Base-by-base conservation (phyloP, 2,329 filamentous ascomycete genomes). In the Apiospora pterosperma region DNA sequence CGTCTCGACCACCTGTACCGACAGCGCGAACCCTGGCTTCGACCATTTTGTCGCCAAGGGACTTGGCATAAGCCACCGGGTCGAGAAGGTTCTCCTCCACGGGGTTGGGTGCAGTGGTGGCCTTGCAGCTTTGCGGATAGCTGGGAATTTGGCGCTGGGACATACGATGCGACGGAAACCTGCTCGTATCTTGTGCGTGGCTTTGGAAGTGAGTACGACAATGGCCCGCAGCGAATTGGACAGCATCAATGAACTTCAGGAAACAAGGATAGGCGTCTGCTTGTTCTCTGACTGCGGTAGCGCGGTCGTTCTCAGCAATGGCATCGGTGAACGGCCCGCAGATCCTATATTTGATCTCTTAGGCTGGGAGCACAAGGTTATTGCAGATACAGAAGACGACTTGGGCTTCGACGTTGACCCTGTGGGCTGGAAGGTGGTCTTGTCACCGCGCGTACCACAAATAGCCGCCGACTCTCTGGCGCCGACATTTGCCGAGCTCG, bases 201-300 rank as follows among this genome's bases (percentile, higher is more conserved):
- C 89, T 3, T 82, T 89, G 64, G 88, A 91, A 72, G 79, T 89
- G 52, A 86, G 82, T 74, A 88, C 85, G 19, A 82, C 84, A 1
- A 77, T 90, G 71, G 84, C 88, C 6, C 80, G 88, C 48, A 89
- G 86, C 69, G 90, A 92, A 74, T 76, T 92, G 59, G 84, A 90
- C 67, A 87, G 84, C 73, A 84, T 90, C 72, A 72, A 87, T 66
- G 79, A 85, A 68, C 70, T 80, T 19, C 84, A 90, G 69, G 81
- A 89, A 66, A 85, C 88, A 12, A 81, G 88, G 36, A 90, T 92
- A 69, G 90, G 88, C 2, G 81, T 87, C 1, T 85, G 85, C 16
- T 76, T 92, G 2, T 92, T 92, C 73, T 90, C 88, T 23, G 90
- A 92, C 74, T 91, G 87, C 68, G 89, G 87, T n/a, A 88, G 88